Evolutionary conservation across 192 early-diverging fungal species (phyloP).

Genomic region (Backusella psychrophila): DNA sequence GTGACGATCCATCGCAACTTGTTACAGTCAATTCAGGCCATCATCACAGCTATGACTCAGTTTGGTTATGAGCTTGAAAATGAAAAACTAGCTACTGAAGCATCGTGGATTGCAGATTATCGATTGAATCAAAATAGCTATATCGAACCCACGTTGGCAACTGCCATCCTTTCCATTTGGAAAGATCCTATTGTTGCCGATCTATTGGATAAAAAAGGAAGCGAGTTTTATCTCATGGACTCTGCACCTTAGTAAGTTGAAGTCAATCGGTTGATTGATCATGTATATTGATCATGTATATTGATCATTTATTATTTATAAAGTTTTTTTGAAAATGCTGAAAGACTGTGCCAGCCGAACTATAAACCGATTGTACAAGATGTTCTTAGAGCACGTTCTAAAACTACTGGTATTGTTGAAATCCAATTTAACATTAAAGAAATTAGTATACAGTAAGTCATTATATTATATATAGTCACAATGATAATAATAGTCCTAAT

Average conservation of each 20-base stretch:
- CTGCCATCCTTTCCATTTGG: slow-evolving; percentile 70
- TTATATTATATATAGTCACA: slow-evolving; percentile 18
- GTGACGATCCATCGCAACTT: slow-evolving; percentile 85
- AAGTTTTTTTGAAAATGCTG: slow-evolving; percentile 90
- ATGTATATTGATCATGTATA: not conserved
- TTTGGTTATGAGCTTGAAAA: slow-evolving; percentile 50
- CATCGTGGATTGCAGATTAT: not conserved
- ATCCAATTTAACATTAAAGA: slow-evolving; percentile 91
- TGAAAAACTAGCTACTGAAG: slow-evolving; percentile 10
- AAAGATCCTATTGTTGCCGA: slow-evolving; percentile 62
- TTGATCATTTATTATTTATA: not conserved
- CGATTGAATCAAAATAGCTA: not conserved
- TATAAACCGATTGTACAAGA: slow-evolving; percentile 94
- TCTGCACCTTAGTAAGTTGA: slow-evolving; percentile 81
- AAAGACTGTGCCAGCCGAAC: slow-evolving; percentile 76
- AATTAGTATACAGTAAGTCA: slow-evolving; percentile 80
- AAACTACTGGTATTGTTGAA: slow-evolving; percentile 97
- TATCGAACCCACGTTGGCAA: slow-evolving; percentile 46
- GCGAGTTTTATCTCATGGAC: slow-evolving; percentile 90
- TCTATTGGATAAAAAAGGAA: slow-evolving; percentile 64
- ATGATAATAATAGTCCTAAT: not conserved
- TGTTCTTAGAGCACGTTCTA: slow-evolving; percentile 93
- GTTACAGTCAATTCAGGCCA: slow-evolving; percentile 77
- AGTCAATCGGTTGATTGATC: not conserved
- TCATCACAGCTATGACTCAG: slow-evolving; percentile 70